Evolutionary conservation across 257 asterid genomes (phyloP).

Genomic region (Przewalskia tangutica): DNA sequence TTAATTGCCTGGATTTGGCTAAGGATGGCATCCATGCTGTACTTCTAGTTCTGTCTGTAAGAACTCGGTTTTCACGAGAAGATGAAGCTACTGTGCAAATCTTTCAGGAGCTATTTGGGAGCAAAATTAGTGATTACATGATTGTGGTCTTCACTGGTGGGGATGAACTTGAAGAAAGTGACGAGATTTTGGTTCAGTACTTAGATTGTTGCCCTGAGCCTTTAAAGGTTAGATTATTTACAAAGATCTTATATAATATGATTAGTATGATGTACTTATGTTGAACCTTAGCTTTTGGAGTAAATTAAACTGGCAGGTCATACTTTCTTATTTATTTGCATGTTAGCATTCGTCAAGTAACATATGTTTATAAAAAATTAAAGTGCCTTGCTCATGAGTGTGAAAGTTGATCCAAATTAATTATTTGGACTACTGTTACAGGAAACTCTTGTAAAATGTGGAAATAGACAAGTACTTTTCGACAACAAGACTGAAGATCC

Average conservation of each 20-base stretch:
- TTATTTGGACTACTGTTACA: background rate
- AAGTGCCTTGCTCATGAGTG: background rate
- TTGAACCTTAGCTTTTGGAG: background rate
- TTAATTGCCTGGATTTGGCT: constrained; percentile 50
- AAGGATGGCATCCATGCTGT: constrained; percentile 85
- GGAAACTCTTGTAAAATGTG: constrained; percentile 46
- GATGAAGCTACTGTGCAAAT: constrained; percentile 54
- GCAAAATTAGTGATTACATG: constrained; percentile 53
- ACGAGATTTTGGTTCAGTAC: constrained; percentile 33
- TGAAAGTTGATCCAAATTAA: background rate
- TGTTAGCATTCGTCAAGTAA: too few relatives aligned
- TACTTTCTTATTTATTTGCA: background rate
- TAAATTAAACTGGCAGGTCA: background rate
- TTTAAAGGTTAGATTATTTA: constrained; percentile 32
- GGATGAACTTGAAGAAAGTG: constrained; percentile 65
- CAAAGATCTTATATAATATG: background rate
- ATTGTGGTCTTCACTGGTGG: constrained; percentile 76
- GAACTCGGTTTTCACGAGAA: constrained; percentile 63
- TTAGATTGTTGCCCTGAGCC: constrained; percentile 37
- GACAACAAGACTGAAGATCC: constrained; percentile 49
- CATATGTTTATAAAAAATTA: background rate
- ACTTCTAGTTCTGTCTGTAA: constrained; percentile 56
- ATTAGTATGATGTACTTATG: background rate
- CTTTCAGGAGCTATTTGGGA: constrained; percentile 52
- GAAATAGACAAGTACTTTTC: constrained; percentile 47